A percentile compares a stretch with the other conserved stretches of the same genome.
Conservation (phyloP, 2,329 filamentous ascomycete species). For the Calonectria pseudoturangicola region DNA sequence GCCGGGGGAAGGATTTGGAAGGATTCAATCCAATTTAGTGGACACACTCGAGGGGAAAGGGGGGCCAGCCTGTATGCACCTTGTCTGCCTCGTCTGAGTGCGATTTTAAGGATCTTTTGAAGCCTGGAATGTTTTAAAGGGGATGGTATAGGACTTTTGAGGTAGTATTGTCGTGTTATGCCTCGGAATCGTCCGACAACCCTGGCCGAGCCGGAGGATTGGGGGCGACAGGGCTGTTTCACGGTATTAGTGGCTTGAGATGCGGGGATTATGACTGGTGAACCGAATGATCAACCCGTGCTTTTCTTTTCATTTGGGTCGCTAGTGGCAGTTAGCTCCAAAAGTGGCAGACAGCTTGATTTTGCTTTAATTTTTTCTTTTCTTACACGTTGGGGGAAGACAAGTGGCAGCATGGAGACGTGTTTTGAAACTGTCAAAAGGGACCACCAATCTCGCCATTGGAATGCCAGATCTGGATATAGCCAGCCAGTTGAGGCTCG, state of each 20-base stretch:
- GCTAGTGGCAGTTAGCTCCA: neutral
- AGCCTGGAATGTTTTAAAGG: neutral
- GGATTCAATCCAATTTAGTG: neutral
- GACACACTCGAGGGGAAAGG: neutral
- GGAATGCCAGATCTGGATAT: no score
- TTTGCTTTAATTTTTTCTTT: neutral
- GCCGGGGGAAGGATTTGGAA: neutral
- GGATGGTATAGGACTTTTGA: neutral
- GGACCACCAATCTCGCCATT: neutral
- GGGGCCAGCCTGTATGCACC: neutral
- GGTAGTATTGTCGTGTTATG: conserved; percentile 17
- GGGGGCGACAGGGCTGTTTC: conserved; percentile 25
- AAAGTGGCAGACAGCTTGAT: neutral
- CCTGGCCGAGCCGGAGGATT: conserved; percentile 17
- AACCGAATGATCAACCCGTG: neutral
- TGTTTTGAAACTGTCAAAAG: neutral
- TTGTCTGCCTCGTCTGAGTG: neutral
- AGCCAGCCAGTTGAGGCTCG: neutral
- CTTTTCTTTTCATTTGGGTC: conserved; percentile 7
- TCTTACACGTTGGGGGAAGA: neutral
- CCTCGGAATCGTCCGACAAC: conserved; percentile 31
- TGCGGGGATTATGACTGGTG: conserved; percentile 19
- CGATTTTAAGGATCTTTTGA: neutral
- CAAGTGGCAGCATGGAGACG: neutral
- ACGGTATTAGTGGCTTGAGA: conserved; percentile 10